Conservation (phyloP, 768 basidiomycete genomes). For the button mushroom (Agaricus bisporus) region DNA sequence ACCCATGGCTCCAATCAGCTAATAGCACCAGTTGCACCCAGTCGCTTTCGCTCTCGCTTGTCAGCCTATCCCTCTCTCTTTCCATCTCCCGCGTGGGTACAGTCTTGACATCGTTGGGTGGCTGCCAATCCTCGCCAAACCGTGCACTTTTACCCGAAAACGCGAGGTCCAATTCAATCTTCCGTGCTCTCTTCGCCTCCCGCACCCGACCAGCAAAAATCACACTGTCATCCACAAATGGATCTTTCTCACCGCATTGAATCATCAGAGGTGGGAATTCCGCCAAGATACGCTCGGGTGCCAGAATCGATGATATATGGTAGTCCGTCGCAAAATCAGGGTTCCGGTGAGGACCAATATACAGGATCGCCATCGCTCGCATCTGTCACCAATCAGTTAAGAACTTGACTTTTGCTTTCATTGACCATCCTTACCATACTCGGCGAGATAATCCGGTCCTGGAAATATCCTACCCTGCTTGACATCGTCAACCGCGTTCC, state of each 20-base stretch:
- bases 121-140: conserved; percentile 57
- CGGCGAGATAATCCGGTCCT: conserved; percentile 89
- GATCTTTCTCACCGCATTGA: conserved; percentile 91
- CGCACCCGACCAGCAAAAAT: conserved; percentile 94
- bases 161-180: conserved; percentile 60
- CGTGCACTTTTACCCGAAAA: conserved; percentile 56
- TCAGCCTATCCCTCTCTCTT: conserved; percentile 55
- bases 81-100: conserved; percentile 34
- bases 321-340: conserved; percentile 96
- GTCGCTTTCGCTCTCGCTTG: conserved; percentile 77
- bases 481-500: conserved; percentile 94
- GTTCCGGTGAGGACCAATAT: conserved; percentile 89
- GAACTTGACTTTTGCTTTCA: neutral
- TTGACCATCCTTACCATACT: conserved; percentile 70
- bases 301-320: conserved; percentile 90
- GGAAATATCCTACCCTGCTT: conserved; percentile 88
- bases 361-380: conserved; percentile 98
- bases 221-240: conserved; percentile 96
- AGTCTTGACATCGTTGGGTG: conserved; percentile 36
- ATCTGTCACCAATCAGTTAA: conserved; percentile 53
- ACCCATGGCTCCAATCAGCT: conserved; percentile 96
- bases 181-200: conserved; percentile 86
- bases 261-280: conserved; percentile 92
- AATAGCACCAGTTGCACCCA: conserved; percentile 94
- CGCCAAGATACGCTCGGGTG: conserved; percentile 76